phyloP scores from a whole-genome alignment of 345 rosid species.

The Pistacia integerrima region DNA sequence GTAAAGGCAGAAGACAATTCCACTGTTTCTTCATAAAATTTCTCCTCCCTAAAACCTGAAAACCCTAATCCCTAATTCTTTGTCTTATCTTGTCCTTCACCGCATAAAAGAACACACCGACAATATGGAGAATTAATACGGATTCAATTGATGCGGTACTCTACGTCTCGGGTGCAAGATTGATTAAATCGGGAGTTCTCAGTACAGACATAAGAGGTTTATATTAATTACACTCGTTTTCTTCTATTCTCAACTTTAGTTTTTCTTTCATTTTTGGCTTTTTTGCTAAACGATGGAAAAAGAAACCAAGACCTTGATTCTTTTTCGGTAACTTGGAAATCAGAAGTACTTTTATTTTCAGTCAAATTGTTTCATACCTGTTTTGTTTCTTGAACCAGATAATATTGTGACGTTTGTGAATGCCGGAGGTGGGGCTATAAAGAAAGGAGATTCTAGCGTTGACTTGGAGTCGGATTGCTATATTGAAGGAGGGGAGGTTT shows the following conservation, averaged over 20 bases:
- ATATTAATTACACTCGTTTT: neutral
- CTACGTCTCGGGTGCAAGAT: conserved; percentile 37
- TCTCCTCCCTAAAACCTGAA: neutral
- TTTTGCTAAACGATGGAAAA: neutral
- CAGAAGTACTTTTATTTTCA: neutral
- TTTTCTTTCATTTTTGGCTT: neutral
- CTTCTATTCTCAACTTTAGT: neutral
- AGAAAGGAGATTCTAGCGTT: conserved; percentile 16
- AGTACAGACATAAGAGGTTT: conserved; percentile 29
- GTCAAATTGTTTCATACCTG: neutral
- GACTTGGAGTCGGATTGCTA: conserved; percentile 29
- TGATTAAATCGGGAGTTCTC: conserved; percentile 39
- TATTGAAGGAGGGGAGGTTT: conserved; percentile 47
- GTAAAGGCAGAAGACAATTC: neutral
- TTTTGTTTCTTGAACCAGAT: conserved; percentile 29
- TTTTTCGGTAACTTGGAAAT: neutral
- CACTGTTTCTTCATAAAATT: neutral
- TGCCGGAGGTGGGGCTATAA: conserved; percentile 37
- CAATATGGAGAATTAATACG: neutral
- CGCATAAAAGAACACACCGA: neutral
- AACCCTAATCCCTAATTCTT: conserved; percentile 3
- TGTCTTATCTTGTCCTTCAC: neutral
- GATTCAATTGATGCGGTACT: conserved; percentile 32
- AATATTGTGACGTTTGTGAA: conserved; percentile 38
- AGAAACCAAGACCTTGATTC: neutral